A percentile compares a stretch with the other conserved stretches of the same genome.
phyloP scores from a whole-genome alignment of 2,329 filamentous ascomycete species.

The Fusarium albidum region DNA sequence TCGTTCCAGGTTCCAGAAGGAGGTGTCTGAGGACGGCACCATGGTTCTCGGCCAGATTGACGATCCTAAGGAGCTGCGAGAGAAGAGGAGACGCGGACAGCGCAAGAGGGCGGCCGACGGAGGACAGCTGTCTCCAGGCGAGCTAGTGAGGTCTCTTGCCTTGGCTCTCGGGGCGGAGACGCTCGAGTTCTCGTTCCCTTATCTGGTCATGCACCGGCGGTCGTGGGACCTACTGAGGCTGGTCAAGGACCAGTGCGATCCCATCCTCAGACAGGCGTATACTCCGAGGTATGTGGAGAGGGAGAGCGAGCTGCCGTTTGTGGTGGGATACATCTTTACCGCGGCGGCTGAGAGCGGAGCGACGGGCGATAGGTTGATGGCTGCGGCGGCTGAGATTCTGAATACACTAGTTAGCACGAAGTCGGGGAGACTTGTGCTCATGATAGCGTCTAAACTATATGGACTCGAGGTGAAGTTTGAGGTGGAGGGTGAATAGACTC shows the following conservation, averaged over 20 bases:
- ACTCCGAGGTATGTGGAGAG: constrained; percentile 47
- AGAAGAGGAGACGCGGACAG: neutral
- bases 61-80: constrained; percentile 10
- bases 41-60: constrained; percentile 28
- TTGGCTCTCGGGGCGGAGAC: constrained; percentile 48
- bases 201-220: constrained; percentile 49
- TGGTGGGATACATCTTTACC: constrained; percentile 52
- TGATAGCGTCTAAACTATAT: too few species aligned
- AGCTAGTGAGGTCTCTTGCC: too few species aligned
- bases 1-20: constrained; percentile 41
- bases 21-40: too few species aligned
- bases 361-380: too few species aligned
- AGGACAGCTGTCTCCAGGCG: too few species aligned
- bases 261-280: constrained; percentile 44
- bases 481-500: too few species aligned
- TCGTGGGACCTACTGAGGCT: constrained; percentile 50
- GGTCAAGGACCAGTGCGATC: constrained; percentile 43
- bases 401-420: too few species aligned
- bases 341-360: too few species aligned
- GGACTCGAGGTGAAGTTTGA: too few species aligned
- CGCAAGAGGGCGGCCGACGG: neutral
- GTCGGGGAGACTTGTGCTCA: too few species aligned
- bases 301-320: constrained; percentile 50
- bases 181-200: constrained; percentile 50
- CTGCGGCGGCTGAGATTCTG: too few species aligned